Conservation (phyloP, 805 yeast species). For the Candida ascalaphidarum region DNA sequence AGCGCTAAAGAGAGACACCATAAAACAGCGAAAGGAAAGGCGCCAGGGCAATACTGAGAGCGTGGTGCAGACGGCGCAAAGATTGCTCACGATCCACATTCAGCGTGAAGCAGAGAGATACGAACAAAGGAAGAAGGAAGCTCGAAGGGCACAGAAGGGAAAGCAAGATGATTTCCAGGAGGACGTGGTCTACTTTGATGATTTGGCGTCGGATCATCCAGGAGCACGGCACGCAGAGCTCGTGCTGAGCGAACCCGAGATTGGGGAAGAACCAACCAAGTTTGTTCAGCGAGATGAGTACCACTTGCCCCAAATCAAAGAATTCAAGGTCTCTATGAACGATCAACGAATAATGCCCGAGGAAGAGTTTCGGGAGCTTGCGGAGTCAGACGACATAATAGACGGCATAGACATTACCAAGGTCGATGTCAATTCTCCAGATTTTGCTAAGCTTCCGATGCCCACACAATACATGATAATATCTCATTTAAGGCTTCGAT, state of each 20-base stretch:
- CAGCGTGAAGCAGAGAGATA: constrained; percentile 42
- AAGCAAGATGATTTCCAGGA: constrained; percentile 1
- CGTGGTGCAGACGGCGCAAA: constrained; percentile 69
- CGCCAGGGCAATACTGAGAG: constrained; percentile 67
- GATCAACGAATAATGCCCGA: constrained; percentile 74
- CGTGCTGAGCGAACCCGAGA: neutral
- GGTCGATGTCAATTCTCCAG: constrained; percentile 77
- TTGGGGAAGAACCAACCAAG: constrained; percentile 1
- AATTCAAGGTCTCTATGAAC: constrained; percentile 39
- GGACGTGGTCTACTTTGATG: constrained; percentile 14
- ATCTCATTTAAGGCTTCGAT: constrained; percentile 72
- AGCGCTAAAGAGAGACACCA: constrained; percentile 67
- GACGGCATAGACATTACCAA: constrained; percentile 63
- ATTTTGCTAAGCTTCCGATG: constrained; percentile 69
- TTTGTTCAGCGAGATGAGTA: constrained; percentile 70
- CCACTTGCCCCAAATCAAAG: constrained; percentile 67
- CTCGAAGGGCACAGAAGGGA: constrained; percentile 1
- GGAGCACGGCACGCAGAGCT: constrained; percentile 1
- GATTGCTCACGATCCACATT: constrained; percentile 69
- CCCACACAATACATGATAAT: constrained; percentile 83
- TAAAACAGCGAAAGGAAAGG: constrained; percentile 60
- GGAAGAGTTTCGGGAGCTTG: constrained; percentile 55
- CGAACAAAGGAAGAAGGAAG: constrained; percentile 1
- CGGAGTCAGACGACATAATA: constrained; percentile 35
- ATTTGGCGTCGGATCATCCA: constrained; percentile 14